Conservation (phyloP, 2,329 filamentous ascomycete genomes). For the Colletotrichum lupini region DNA sequence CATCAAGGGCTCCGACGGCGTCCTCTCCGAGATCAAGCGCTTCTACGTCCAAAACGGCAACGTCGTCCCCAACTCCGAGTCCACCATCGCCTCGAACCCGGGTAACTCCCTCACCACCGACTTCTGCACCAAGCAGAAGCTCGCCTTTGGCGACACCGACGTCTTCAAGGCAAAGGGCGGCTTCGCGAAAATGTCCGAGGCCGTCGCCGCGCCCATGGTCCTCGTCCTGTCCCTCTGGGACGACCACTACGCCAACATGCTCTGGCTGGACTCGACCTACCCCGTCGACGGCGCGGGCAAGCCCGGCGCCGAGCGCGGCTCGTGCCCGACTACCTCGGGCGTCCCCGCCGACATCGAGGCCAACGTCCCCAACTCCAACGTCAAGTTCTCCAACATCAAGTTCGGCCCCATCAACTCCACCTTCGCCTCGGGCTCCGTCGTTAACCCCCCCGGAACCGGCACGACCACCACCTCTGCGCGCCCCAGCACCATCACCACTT, state of each 20-base stretch:
- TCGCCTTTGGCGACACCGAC: slow-evolving; percentile 63
- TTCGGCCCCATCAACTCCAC: slow-evolving; percentile 67
- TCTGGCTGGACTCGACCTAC: slow-evolving; percentile 78
- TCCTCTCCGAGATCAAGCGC: slow-evolving; percentile 70
- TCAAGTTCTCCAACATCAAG: slow-evolving; percentile 67
- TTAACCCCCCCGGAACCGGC: slow-evolving; percentile 23
- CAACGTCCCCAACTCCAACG: slow-evolving; percentile 57
- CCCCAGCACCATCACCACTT: slow-evolving; percentile 16
- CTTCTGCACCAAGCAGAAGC: slow-evolving; percentile 71
- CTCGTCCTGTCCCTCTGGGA: slow-evolving; percentile 68
- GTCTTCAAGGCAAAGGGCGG: slow-evolving; percentile 68
- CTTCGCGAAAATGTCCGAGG: slow-evolving; percentile 64
- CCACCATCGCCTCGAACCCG: slow-evolving; percentile 49
- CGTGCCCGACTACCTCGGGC: slow-evolving; percentile 63
- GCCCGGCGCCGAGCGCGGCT: slow-evolving; percentile 64
- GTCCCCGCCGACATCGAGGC: slow-evolving; percentile 61
- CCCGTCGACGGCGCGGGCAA: slow-evolving; percentile 54
- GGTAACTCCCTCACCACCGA: slow-evolving; percentile 64
- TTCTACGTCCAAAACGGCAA: slow-evolving; percentile 73
- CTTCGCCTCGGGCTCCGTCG: slow-evolving; percentile 44
- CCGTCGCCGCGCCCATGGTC: slow-evolving; percentile 55
- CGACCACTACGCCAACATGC: slow-evolving; percentile 55
- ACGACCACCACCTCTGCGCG: neutral
- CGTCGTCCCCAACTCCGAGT: slow-evolving; percentile 65
- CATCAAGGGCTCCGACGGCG: slow-evolving; percentile 57